Conservation (phyloP, 306 rosid species). For the Cicer chorassanicum region DNA sequence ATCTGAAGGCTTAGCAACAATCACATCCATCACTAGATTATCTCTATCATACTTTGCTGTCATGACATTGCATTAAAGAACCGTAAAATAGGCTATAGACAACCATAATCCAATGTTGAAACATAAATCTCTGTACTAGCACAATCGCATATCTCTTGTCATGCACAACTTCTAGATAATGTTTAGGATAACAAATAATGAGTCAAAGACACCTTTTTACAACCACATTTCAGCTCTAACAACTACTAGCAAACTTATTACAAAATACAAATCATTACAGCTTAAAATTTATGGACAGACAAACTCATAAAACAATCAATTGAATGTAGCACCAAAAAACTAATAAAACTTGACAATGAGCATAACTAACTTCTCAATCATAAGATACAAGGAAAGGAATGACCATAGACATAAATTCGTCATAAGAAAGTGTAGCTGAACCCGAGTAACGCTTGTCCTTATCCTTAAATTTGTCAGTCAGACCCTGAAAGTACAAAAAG, state of each 20-base stretch:
- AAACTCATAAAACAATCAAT: conserved; percentile 48
- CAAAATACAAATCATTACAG: conserved; percentile 22
- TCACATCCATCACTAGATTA: too few relatives aligned
- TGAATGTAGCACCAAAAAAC: conserved; percentile 44
- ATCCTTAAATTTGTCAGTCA: conserved; percentile 89
- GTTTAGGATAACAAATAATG: background rate
- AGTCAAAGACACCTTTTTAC: background rate
- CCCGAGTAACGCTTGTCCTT: conserved; percentile 72
- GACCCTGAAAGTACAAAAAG: conserved; percentile 67
- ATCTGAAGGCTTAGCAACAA: too few relatives aligned
- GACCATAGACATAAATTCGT: conserved; percentile 75
- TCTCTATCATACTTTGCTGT: too few relatives aligned
- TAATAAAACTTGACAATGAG: background rate
- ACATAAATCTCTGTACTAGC: background rate
- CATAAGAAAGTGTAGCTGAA: conserved; percentile 67
- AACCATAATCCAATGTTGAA: background rate
- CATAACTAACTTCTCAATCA: conserved; percentile 48
- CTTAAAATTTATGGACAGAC: conserved; percentile 26
- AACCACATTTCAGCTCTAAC: background rate
- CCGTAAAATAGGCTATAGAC: background rate
- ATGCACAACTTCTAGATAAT: background rate
- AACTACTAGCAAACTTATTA: conserved; percentile 7
- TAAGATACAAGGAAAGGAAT: conserved; percentile 85
- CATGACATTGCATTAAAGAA: background rate
- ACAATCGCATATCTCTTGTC: background rate